Percentiles rank a stretch among this genome's conserved stretches.
Conservation (phyloP, 768 basidiomycete genomes). For the Tulasnella sp. region DNA sequence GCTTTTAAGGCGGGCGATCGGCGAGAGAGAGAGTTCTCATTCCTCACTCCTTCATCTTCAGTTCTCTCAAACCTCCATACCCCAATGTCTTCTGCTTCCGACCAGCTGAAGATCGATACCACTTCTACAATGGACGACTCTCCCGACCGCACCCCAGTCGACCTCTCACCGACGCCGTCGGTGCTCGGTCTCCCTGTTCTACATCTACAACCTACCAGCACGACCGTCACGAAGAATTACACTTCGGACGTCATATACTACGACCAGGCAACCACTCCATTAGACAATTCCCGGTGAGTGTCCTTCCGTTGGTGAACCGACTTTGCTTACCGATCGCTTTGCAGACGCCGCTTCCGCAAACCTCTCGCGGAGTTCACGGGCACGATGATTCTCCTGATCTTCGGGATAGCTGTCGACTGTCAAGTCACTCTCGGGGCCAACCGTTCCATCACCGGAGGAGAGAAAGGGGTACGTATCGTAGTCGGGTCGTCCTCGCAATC, state of each 20-base stretch:
- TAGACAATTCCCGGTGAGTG: not conserved
- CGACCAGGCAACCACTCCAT: not conserved
- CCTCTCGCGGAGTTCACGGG: constrained; percentile 10
- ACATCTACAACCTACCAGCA: not conserved
- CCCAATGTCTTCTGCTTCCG: not conserved
- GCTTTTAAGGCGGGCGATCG: not conserved
- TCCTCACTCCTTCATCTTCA: not conserved
- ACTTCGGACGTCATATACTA: not conserved
- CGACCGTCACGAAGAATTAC: not conserved
- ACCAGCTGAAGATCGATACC: not conserved
- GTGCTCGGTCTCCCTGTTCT: not conserved
- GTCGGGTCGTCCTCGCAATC: not conserved
- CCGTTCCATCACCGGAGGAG: not conserved
- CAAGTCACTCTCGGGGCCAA: not conserved
- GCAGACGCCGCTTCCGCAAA: not conserved
- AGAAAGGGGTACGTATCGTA: not conserved
- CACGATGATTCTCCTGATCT: constrained; percentile 8
- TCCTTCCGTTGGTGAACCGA: not conserved
- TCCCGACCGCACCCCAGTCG: not conserved
- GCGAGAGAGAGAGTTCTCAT: too few species aligned
- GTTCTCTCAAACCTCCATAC: not conserved
- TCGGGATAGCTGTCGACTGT: constrained; percentile 9
- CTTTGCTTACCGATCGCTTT: not conserved
- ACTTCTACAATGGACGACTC: not conserved
- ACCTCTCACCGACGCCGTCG: not conserved